Evolutionary conservation across 2,329 filamentous ascomycete species (phyloP), one percentile per base, ranked within the genome.

Genomic region (Lasiodiplodia theobromae): DNA sequence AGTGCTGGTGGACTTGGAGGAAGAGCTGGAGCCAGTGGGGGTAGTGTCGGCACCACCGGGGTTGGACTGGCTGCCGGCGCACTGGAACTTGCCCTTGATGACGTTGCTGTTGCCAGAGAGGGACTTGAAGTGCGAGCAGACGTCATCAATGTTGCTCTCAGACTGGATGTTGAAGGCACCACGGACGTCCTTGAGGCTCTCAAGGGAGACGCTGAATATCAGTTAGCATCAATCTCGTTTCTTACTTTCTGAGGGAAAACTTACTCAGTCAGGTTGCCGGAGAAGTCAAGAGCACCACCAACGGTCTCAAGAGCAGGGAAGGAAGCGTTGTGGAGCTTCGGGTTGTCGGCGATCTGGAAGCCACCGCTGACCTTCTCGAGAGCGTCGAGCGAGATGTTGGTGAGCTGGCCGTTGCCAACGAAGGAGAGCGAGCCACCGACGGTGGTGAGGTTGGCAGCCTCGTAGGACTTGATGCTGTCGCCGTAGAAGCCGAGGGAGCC

Each of bases 321-420:
- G 40, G 88, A 88, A 72, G 87, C 81, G 68, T 97, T 85, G 70
- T 83, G 78, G 40, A 97, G 87, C 68, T 85, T 84, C 70, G 93
- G 92, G 90, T 98, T 97, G 88, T 97, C 97, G 82, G 92, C 91
- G 77, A 99, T 88, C 74, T 91, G 89, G 79, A 97, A 88, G 79
- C 91, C 93, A 83, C 93, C 94, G 73, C 87, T 88, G 75, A 97
- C 87, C 67, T 82, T 86, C 72, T 84, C 86, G 56, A 98, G 86
- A 25, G 77, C 57, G 58, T 91, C 90, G 82, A 97, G 87, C 69
- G 90, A 89, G 81, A 97, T 86, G 87, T 97, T 97, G 78, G 83
- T 81, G 70, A 91, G 76, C 71, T 84, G 74, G 71, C 79, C 74
- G 83, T 89, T 89, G 81, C 82, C 82, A 73, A 84, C 83, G 75